phyloP scores from a whole-genome alignment of 768 basidiomycete species.

The Daedalea quercina region DNA sequence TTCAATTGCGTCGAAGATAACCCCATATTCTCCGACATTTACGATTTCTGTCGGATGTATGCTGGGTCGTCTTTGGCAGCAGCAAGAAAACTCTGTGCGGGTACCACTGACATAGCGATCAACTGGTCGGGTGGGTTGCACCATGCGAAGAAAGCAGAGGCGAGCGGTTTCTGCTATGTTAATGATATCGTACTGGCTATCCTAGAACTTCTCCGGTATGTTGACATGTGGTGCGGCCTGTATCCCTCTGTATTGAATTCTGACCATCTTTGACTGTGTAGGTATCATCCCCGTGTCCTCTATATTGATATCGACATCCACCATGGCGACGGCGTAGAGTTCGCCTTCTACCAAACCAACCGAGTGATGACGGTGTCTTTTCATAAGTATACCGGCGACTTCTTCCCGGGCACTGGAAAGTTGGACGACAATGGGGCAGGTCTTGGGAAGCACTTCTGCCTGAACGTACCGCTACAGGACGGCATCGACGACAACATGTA shows the following conservation, averaged over 20 bases:
- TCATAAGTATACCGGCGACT: slow-evolving; percentile 98
- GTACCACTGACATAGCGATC: slow-evolving; percentile 91
- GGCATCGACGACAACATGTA: slow-evolving; percentile 98
- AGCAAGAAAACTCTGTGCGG: slow-evolving; percentile 79
- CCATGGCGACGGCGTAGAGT: slow-evolving; percentile 96
- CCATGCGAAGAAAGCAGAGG: slow-evolving; percentile 96
- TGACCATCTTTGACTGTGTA: slow-evolving; percentile 22
- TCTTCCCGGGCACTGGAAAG: slow-evolving; percentile 97
- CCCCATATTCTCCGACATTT: slow-evolving; percentile 93
- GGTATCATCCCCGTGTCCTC: slow-evolving; percentile 88
- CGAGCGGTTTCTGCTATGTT: slow-evolving; percentile 97
- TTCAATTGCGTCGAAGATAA: slow-evolving; percentile 98
- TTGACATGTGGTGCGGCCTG: background rate
- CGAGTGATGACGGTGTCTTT: slow-evolving; percentile 99
- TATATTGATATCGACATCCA: slow-evolving; percentile 99
- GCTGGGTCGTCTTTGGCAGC: slow-evolving; percentile 89
- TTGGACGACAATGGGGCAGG: slow-evolving; percentile 86
- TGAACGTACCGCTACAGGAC: slow-evolving; percentile 93
- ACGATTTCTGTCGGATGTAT: slow-evolving; percentile 91
- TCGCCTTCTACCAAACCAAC: slow-evolving; percentile 96
- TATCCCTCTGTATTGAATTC: no score
- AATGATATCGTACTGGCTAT: slow-evolving; percentile 97
- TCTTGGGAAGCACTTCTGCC: slow-evolving; percentile 88
- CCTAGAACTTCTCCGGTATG: slow-evolving; percentile 66
- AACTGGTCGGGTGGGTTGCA: slow-evolving; percentile 99